These are phyloP conservation scores for Aspergillus arachidicola DNA, from an alignment of 2,329 filamentous ascomycete genomes.

Conservation along the genomic window DNA sequence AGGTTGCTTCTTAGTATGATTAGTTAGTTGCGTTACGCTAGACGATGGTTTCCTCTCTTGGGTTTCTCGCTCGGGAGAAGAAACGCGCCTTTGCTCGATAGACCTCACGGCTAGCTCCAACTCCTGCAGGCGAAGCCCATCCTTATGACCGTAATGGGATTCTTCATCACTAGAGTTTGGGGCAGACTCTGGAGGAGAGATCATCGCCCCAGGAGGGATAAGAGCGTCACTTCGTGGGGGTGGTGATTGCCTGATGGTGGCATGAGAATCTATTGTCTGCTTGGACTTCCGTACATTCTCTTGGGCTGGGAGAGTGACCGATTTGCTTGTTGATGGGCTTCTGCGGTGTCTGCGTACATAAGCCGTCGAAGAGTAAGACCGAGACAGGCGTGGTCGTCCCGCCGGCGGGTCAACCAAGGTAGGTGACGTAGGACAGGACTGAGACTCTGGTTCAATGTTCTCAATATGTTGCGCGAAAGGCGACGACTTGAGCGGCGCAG, in stretches of 20 bases:
- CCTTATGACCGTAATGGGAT: slow-evolving; percentile 43
- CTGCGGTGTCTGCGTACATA: slow-evolving; percentile 65
- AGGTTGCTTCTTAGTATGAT: slow-evolving; percentile 22
- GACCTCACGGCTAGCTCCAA: slow-evolving; percentile 81
- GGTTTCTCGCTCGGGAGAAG: slow-evolving; percentile 34
- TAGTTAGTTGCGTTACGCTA: slow-evolving; percentile 34
- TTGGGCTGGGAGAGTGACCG: slow-evolving; percentile 33
- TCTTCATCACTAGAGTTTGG: slow-evolving; percentile 81
- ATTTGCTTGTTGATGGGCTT: slow-evolving; percentile 54
- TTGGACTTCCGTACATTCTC: slow-evolving; percentile 26
- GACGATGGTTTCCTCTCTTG: slow-evolving; percentile 21
- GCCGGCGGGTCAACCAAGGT: slow-evolving; percentile 17
- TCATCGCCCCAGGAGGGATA: slow-evolving; percentile 81
- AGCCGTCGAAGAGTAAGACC: slow-evolving; percentile 60
- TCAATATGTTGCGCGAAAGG: slow-evolving; percentile 57
- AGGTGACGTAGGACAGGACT: slow-evolving; percentile 24
- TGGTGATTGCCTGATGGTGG: slow-evolving; percentile 78
- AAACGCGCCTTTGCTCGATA: slow-evolving; percentile 57
- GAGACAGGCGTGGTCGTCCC: slow-evolving; percentile 53
- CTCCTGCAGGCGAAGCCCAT: slow-evolving; percentile 59
- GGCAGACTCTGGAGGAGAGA: slow-evolving; percentile 87
- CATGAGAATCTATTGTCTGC: slow-evolving; percentile 45
- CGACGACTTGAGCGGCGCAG: slow-evolving; percentile 56
- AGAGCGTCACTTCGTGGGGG: slow-evolving; percentile 74
- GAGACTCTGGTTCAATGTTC: slow-evolving; percentile 48